Evolutionary conservation across 2,329 filamentous ascomycete species (phyloP).

Genomic region (Beauveria pseudobassiana): DNA sequence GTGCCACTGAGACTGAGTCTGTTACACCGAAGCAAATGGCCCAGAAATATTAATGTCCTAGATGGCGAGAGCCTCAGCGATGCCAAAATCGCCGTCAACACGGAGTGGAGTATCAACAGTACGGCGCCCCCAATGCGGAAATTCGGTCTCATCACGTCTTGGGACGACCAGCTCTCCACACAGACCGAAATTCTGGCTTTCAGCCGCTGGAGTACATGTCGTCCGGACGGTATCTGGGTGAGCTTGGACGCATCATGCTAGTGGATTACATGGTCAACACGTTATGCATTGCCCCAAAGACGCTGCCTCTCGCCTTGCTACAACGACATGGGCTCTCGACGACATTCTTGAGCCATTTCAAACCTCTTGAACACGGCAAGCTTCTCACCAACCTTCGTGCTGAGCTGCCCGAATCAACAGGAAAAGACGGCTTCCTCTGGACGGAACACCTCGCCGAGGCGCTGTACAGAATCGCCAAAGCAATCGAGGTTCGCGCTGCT

Average conservation of each 20-base stretch:
- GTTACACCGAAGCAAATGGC: slow-evolving; percentile 57
- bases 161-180: slow-evolving; percentile 61
- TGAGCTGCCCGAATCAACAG: slow-evolving; percentile 44
- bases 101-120: slow-evolving; percentile 76
- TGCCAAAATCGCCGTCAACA: slow-evolving; percentile 69
- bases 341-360: slow-evolving; percentile 63
- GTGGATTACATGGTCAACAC: slow-evolving; percentile 52
- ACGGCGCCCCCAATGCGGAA: slow-evolving; percentile 60
- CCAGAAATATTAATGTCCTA: slow-evolving; percentile 39
- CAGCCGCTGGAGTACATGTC: slow-evolving; percentile 84
- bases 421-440: slow-evolving; percentile 50
- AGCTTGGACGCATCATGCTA: slow-evolving; percentile 65
- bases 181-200: slow-evolving; percentile 64
- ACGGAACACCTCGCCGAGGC: slow-evolving; percentile 49
- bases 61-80: slow-evolving; percentile 39
- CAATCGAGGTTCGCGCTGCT: slow-evolving; percentile 65
- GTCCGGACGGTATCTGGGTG: slow-evolving; percentile 68
- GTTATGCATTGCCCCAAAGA: slow-evolving; percentile 30
- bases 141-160: slow-evolving; percentile 56
- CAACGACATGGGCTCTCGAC: slow-evolving; percentile 60
- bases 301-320: slow-evolving; percentile 48
- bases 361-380: slow-evolving; percentile 40
- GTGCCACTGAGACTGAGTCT: slow-evolving; percentile 59
- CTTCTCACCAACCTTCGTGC: slow-evolving; percentile 40
- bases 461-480: slow-evolving; percentile 59